Evolutionary conservation across 108 stramenopile species (phyloP), one percentile per base, ranked within the genome.

Genomic region (Cyclostephanos invisitatus): DNA sequence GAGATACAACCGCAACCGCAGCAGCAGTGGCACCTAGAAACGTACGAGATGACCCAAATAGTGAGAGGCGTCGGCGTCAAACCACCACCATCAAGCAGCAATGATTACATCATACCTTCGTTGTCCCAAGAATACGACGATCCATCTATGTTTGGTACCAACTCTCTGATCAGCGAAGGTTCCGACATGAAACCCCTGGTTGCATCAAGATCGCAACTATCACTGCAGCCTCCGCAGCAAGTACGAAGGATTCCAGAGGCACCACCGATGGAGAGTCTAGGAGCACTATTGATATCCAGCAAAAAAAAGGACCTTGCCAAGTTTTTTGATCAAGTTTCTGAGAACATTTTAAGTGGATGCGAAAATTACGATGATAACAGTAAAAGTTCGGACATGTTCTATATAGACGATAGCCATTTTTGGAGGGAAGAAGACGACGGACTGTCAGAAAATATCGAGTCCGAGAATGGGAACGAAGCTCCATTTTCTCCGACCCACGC

Each of bases 301-400:
- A 61, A 38, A 4, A 61, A 36, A n/a, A 61, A 61, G 17, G 60
- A 61, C 44, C 60, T 61, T 10, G 36, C 60, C n/a, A 61, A 61
- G 8, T 61, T 40, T 29, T 36, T 61, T 40, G 36, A 36, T 38
- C 5, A 61, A 40, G 37, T 61, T 22, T 40, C 60, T 8, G 40
- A 61, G 15, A 37, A 61, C 60, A 61, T 61, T 15, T 40, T 61
- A 61, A 36, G 29, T 61, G 60, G 60, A 42, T 61, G 60, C n/a
- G 21, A 61, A n/a, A n/a, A 61, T 36, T 42, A 61, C 60, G 40
- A 61, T 22, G 40, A 2, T 40, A 37, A 61, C 5, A 61, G 37
- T 40, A 37, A 61, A 3, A 61, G 37, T 22, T 61, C 60, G 18
- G 60, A 61, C 20, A 37, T 61, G 7, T 61, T 61, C 10, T 61